Evolutionary conservation across 2,329 filamentous ascomycete genomes (phyloP), one percentile per base, ranked within the genome.

Genomic region (Pseudogymnoascus sp.): DNA sequence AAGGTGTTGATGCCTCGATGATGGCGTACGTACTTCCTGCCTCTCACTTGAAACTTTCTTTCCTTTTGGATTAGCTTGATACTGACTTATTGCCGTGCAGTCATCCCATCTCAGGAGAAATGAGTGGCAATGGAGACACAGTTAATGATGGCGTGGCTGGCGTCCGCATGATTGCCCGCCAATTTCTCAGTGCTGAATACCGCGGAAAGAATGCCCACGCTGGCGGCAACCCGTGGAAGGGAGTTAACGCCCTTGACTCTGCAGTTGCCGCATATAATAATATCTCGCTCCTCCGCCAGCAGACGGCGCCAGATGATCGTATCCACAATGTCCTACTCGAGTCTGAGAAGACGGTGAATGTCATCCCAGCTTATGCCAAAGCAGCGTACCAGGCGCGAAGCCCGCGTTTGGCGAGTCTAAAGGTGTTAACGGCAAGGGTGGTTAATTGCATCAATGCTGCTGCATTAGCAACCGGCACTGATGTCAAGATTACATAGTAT

Each of bases 171-270:
- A 78, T 80, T 3, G 82, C 82, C 4, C 84, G 80, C 66, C 68
- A 73, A 4, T 73, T 75, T 43, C 77, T 84, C 65, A 76, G 76
- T 18, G 81, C 80, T 0, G 79, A 80, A 14, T 86, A 83, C 65
- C 76, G 77, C 1, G 84, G 84, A 1, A 78, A 77, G 60, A 80
- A 79, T 62, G 82, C 84, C 0, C 83, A 86, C 65, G 83, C 83
- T 0, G 83, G 80, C 0, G 79, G 79, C 2, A 79, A 75, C n/a
- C 84, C 83, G 0, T 86, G 83, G 83, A 75, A 82, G 4, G 84
- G 84, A 0, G 76, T 82, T 66, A 86, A 87, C 68, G 83, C 84
- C 0, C 76, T 86, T 0, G 84, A 87, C 66, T 83, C 83, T 0
- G 68, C 84, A 21, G 74, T 86, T 2, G 74, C 76, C 0, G 78